These are phyloP conservation scores for Coemansia umbellata DNA, from an alignment of 192 early-diverging fungal genomes.

Conservation along the genomic window DNA sequence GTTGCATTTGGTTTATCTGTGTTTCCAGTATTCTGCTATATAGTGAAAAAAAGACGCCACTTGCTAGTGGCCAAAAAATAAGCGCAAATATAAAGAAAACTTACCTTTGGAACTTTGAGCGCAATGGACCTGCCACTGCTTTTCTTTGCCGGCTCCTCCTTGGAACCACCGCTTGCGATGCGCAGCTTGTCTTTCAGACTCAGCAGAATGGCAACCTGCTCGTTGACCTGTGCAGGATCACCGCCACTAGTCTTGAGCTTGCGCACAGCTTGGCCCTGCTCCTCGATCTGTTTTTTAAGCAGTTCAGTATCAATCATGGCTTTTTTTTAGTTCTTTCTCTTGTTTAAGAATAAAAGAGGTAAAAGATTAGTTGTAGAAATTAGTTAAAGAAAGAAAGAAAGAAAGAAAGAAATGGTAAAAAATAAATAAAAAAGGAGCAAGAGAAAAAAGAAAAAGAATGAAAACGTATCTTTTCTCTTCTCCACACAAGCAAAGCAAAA, in stretches of 20 bases:
- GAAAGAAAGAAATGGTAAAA: neutral
- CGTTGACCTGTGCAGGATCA: conserved; percentile 54
- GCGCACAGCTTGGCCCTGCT: conserved; percentile 58
- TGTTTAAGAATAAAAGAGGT: too few relatives aligned
- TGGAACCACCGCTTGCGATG: conserved; percentile 28
- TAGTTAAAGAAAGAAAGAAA: conserved; percentile 2
- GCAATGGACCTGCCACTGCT: conserved; percentile 50
- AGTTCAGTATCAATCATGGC: conserved; percentile 24
- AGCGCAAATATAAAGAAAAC: neutral
- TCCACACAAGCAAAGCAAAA: neutral
- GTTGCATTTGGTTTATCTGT: conserved; percentile 10
- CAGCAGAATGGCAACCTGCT: conserved; percentile 56
- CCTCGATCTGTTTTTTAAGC: conserved; percentile 52
- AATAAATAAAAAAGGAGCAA: neutral
- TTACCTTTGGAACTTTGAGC: conserved; percentile 74
- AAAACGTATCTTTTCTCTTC: too few relatives aligned
- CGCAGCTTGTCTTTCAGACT: conserved; percentile 61
- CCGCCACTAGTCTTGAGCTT: conserved; percentile 61
- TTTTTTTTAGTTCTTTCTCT: too few relatives aligned
- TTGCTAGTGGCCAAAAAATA: neutral
- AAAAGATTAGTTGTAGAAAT: too few relatives aligned
- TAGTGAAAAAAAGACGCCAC: too few relatives aligned
- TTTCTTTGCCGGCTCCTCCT: conserved; percentile 18
- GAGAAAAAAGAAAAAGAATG: neutral
- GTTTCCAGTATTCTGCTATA: conserved; percentile 1